Evolutionary conservation across 306 rosid genomes (phyloP).

Genomic region (Datisca glomerata): DNA sequence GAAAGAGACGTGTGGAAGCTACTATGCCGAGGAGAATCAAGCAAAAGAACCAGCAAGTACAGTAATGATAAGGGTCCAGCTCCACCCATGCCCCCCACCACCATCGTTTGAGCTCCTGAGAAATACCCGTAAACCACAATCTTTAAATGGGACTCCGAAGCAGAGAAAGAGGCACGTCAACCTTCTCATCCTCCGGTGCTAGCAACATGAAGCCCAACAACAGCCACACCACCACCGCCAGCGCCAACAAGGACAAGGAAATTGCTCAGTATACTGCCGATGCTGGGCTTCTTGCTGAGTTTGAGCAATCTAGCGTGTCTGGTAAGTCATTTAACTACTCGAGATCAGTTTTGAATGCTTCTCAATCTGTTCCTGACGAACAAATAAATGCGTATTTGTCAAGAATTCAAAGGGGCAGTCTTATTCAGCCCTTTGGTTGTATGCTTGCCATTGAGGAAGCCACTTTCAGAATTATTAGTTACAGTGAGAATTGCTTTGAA

Average conservation of each 20-base stretch:
- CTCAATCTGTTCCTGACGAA: slow-evolving; percentile 41
- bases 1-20: slow-evolving; percentile 20
- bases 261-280: slow-evolving; percentile 55
- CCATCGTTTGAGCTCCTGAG: slow-evolving; percentile 2
- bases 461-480: slow-evolving; percentile 37
- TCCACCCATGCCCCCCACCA: background rate
- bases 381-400: slow-evolving; percentile 44
- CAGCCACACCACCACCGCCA: background rate
- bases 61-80: slow-evolving; percentile 2
- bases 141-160: slow-evolving; percentile 25
- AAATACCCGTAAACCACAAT: slow-evolving; percentile 1
- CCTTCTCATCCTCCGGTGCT: slow-evolving; percentile 41
- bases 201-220: slow-evolving; percentile 26
- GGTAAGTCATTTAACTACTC: slow-evolving; percentile 67
- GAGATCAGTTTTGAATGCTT: slow-evolving; percentile 27
- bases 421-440: slow-evolving; percentile 67
- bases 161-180: slow-evolving; percentile 22
- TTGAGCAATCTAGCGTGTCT: slow-evolving; percentile 44
- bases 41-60: slow-evolving; percentile 1
- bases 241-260: slow-evolving; percentile 13
- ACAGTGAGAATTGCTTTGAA: slow-evolving; percentile 57
- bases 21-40: background rate
- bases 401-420: slow-evolving; percentile 66
- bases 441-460: slow-evolving; percentile 56
- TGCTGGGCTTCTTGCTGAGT: slow-evolving; percentile 50